phyloP scores from a whole-genome alignment of 108 stramenopile species.

The Tribonema minus region DNA sequence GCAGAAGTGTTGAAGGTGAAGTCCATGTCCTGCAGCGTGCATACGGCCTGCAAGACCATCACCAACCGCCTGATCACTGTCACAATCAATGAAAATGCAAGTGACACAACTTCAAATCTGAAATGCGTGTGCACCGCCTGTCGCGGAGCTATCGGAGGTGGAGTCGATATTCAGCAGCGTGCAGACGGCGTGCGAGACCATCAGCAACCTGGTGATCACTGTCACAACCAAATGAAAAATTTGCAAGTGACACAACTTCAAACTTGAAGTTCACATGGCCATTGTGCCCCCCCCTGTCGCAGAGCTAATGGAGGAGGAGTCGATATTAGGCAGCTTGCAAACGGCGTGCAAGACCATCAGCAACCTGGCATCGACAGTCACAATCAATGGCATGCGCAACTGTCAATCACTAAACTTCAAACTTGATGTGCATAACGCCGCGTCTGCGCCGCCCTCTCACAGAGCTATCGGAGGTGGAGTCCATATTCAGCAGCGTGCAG shows the following conservation, averaged over 20 bases:
- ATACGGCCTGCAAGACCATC: conserved; percentile 68
- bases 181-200: conserved; percentile 70
- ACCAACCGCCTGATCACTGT: conserved; percentile 21
- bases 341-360: conserved; percentile 66
- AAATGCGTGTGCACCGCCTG: too few species aligned
- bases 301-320: too few species aligned
- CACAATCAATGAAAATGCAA: conserved; percentile 52
- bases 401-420: too few species aligned
- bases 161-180: too few species aligned
- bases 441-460: neutral
- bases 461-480: neutral
- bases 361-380: conserved; percentile 22
- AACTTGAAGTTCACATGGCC: too few species aligned
- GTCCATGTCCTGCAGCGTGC: too few species aligned
- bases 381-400: conserved; percentile 53
- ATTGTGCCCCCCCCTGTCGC: neutral
- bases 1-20: too few species aligned
- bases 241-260: too few species aligned
- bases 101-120: too few species aligned
- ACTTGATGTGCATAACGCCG: too few species aligned
- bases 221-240: conserved; percentile 50
- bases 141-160: too few species aligned
- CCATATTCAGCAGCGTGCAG: neutral
- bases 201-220: conserved; percentile 19
- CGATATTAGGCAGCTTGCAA: too few species aligned